Conservation (phyloP, 2,329 filamentous ascomycete species). For the Cladosporium sp. region DNA sequence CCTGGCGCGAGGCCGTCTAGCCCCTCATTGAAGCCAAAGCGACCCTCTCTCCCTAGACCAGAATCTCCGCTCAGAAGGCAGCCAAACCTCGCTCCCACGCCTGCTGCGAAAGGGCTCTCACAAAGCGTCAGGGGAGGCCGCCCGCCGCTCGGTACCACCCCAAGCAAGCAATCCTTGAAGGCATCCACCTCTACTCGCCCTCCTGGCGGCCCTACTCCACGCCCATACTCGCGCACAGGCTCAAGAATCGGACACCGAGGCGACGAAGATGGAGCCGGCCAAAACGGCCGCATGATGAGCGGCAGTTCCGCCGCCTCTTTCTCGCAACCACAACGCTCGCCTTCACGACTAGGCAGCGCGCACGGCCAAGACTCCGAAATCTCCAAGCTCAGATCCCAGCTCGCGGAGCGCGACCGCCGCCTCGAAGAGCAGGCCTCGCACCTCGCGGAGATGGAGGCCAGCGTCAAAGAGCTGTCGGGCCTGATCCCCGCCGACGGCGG, state of each 20-base stretch:
- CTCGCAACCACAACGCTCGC: conserved; percentile 28
- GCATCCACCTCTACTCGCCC: conserved; percentile 49
- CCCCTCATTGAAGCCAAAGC: conserved; percentile 63
- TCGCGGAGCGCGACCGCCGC: conserved; percentile 79
- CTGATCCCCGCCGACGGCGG: conserved; percentile 56
- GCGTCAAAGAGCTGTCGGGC: conserved; percentile 70
- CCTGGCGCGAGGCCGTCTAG: conserved; percentile 62
- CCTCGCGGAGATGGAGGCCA: conserved; percentile 83
- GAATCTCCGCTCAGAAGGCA: conserved; percentile 72
- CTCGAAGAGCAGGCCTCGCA: conserved; percentile 80
- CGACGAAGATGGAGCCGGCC: conserved; percentile 17
- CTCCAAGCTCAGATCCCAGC: conserved; percentile 62
- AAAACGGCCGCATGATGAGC: conserved; percentile 32
- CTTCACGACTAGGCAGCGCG: conserved; percentile 31
- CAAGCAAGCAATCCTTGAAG: conserved; percentile 24
- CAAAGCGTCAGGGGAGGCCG: conserved; percentile 44
- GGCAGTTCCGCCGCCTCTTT: conserved; percentile 35
- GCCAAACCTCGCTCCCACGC: conserved; percentile 50
- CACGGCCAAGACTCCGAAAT: conserved; percentile 59
- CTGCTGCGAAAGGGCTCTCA: conserved; percentile 49
- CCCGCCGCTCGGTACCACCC: conserved; percentile 37
- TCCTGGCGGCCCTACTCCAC: conserved; percentile 33
- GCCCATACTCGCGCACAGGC: conserved; percentile 43
- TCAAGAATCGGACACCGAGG: conserved; percentile 41
- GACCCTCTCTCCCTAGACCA: conserved; percentile 76